Evolutionary conservation across 371 early-diverging fungal genomes (phyloP), one percentile per base, ranked within the genome.

Genomic region (Saksenaea vasiformis): DNA sequence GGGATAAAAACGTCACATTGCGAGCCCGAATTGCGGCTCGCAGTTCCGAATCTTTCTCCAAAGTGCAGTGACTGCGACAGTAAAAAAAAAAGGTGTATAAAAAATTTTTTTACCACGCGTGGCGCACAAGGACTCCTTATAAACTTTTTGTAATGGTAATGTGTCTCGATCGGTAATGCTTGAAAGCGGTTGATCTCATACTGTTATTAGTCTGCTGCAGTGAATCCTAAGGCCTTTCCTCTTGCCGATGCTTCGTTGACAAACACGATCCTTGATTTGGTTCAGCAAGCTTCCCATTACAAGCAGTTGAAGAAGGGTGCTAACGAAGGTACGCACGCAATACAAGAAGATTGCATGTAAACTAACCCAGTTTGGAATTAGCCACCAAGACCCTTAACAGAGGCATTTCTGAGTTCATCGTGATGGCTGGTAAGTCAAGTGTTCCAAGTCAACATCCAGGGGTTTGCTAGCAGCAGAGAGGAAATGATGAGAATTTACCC

Each of bases 261-360:
- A 78, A 94, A 91, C 87, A 91, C 90, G 71, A 95, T 99, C 68
- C 89, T 98, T 66, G 97, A 96, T 73, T 85, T 99, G 51, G 93
- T 99, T 65, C 95, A 96, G 80, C 96, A 95, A 82, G 97, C 98
- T 38, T 91, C 95, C 53, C 95, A 97, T 85, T 96, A 96, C 91
- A 97, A 97, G 88, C 98, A 98, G 86, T 87, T 99, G 65, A 98
- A 95, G 87, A 98, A 95, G 90, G 99, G 99, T 71, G 98, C 98
- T 70, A 99, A 99, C 90, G 99, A 99, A 86, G 85, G 85, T 85
- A 58, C 22, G 69, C n/a, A 17, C n/a, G 34, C 28, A 9, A 39
- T 60, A 17, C n/a, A 31, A 13, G 26, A 8, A 8, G 22, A 34
- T 17, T 28, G n/a, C 24, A 26, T 0, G 19, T 37, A 10, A 14